Evolutionary conservation across 257 asterid genomes (phyloP).

Genomic region (Solanum dulcamara): DNA sequence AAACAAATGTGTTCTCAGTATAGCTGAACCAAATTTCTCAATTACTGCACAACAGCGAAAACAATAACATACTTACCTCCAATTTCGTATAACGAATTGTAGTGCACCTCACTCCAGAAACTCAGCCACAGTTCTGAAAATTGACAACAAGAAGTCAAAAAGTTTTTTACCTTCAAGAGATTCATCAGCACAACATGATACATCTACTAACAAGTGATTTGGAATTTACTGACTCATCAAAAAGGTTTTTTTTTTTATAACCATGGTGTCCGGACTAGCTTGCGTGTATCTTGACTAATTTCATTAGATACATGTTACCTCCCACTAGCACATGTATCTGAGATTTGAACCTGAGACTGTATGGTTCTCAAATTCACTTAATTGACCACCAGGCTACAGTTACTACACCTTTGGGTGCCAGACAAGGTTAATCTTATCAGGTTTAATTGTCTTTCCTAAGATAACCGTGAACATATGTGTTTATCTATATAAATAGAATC

Average conservation of each 20-base stretch:
- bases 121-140: constrained; percentile 81
- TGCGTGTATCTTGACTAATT: not conserved
- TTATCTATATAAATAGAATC: not conserved
- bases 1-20: not conserved
- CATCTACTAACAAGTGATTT: not conserved
- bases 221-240: not conserved
- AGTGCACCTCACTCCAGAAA: constrained; percentile 99
- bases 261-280: not conserved
- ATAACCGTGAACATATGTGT: not conserved
- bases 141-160: not conserved
- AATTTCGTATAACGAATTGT: constrained; percentile 67
- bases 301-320: not conserved
- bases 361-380: too few species aligned
- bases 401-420: not conserved
- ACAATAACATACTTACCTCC: constrained; percentile 39
- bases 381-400: too few species aligned
- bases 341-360: too few species aligned
- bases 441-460: not conserved
- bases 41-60: not conserved
- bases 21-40: not conserved
- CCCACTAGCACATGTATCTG: not conserved
- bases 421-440: not conserved
- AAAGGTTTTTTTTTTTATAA: not conserved
- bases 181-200: not conserved
- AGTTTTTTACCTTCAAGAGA: not conserved